phyloP scores from a whole-genome alignment of 371 early-diverging fungal genomes.

The Conidiobolus incongruus region DNA sequence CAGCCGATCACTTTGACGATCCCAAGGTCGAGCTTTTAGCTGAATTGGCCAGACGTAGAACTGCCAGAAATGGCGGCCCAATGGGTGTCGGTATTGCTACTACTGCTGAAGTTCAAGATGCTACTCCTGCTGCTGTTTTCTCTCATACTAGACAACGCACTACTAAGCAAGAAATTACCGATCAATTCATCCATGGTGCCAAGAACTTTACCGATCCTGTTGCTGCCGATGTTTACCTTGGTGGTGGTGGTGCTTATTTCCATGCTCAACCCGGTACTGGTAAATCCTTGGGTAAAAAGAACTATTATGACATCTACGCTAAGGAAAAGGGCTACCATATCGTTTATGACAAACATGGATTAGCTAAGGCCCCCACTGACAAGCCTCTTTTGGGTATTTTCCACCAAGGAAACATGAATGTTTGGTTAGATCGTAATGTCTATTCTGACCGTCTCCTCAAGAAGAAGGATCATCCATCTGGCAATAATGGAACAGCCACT shows the following conservation, averaged over 20 bases:
- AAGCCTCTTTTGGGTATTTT: no score
- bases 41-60: conserved; percentile 42
- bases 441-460: conserved; percentile 24
- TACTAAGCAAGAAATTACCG: conserved; percentile 26
- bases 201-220: conserved; percentile 18
- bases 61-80: conserved; percentile 20
- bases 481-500: conserved; percentile 21
- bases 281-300: conserved; percentile 21
- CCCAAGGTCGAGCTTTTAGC: conserved; percentile 37
- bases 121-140: conserved; percentile 46
- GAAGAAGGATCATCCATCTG: conserved; percentile 20
- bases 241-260: conserved; percentile 40
- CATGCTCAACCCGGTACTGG: conserved; percentile 10
- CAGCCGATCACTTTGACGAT: conserved; percentile 23
- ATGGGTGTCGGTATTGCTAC: conserved; percentile 43
- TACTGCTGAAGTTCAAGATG: conserved; percentile 44
- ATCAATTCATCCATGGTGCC: conserved; percentile 33
- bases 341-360: no score
- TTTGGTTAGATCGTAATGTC: conserved; percentile 44
- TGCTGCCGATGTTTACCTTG: no score
- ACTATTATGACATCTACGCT: conserved; percentile 24
- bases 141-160: conserved; percentile 33
- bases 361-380: no score
- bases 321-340: conserved; percentile 27
- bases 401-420: no score